Conservation (phyloP, 441 rosid genomes). For the Erodium moschatum region DNA sequence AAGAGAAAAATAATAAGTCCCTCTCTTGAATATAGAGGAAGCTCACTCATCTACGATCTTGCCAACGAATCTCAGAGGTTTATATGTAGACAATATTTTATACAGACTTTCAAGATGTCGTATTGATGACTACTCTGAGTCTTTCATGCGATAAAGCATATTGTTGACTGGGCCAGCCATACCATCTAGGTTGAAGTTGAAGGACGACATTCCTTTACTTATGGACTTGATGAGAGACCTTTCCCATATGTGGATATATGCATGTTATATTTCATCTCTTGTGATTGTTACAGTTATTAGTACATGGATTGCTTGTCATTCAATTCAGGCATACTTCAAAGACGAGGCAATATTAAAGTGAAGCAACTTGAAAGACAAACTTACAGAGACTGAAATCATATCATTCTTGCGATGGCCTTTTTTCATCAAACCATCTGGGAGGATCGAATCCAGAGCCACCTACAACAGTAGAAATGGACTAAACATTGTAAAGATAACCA, state of each 20-base stretch:
- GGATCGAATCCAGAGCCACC: constrained; percentile 89
- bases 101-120: background rate
- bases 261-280: too few species aligned
- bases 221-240: too few species aligned
- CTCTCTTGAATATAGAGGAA: background rate
- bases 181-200: background rate
- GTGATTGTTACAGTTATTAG: too few species aligned
- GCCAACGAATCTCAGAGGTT: background rate
- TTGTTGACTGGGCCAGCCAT: background rate
- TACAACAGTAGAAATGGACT: constrained; percentile 15
- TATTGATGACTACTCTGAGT: background rate
- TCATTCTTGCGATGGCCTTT: constrained; percentile 28
- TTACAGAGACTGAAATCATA: background rate
- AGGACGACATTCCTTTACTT: background rate
- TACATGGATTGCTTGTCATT: background rate
- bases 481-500: background rate
- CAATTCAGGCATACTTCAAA: background rate
- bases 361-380: background rate
- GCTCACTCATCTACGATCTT: background rate
- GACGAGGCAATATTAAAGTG: background rate
- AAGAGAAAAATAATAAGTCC: background rate
- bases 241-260: too few species aligned
- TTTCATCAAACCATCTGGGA: constrained; percentile 80
- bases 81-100: background rate
- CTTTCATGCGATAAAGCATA: background rate